These are phyloP conservation scores for Xylaria multiplex DNA, from an alignment of 2,329 filamentous ascomycete species.

Conservation along the genomic window DNA sequence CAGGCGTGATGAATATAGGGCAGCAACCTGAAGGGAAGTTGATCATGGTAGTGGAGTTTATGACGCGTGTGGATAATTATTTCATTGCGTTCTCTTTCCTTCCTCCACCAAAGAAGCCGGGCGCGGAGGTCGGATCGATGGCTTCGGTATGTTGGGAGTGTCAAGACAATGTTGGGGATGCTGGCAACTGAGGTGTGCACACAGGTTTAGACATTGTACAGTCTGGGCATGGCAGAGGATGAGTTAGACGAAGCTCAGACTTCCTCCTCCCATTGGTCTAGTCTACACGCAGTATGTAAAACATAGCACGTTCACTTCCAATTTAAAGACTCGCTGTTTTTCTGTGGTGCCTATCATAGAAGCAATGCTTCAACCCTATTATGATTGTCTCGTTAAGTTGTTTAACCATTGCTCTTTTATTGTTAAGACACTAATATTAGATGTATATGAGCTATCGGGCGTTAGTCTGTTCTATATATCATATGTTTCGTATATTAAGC, in stretches of 20 bases:
- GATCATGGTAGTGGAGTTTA: conserved; percentile 22
- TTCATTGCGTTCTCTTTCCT: conserved; percentile 25
- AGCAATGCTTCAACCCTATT: background rate
- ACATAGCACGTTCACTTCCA: conserved; percentile 35
- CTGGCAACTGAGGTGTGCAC: conserved; percentile 25
- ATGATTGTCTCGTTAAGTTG: background rate
- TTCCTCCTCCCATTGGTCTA: conserved; percentile 17
- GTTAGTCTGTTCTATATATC: too few species aligned
- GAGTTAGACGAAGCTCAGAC: conserved; percentile 24
- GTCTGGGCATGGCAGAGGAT: conserved; percentile 22
- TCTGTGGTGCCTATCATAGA: background rate
- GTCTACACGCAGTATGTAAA: conserved; percentile 34
- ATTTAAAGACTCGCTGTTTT: background rate
- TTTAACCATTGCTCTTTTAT: background rate
- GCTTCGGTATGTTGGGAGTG: conserved; percentile 7
- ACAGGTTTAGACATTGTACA: conserved; percentile 14
- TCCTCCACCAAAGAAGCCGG: conserved; percentile 6
- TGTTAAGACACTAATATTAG: background rate
- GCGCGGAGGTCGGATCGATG: background rate
- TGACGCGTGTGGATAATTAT: conserved; percentile 25
- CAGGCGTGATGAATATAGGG: conserved; percentile 18
- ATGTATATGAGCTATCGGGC: too few species aligned
- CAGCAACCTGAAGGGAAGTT: conserved; percentile 11
- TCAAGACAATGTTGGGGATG: conserved; percentile 9
- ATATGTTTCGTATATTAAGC: too few species aligned